Evolutionary conservation across 768 basidiomycete species (phyloP).

Genomic region (Auricularia heimuer): DNA sequence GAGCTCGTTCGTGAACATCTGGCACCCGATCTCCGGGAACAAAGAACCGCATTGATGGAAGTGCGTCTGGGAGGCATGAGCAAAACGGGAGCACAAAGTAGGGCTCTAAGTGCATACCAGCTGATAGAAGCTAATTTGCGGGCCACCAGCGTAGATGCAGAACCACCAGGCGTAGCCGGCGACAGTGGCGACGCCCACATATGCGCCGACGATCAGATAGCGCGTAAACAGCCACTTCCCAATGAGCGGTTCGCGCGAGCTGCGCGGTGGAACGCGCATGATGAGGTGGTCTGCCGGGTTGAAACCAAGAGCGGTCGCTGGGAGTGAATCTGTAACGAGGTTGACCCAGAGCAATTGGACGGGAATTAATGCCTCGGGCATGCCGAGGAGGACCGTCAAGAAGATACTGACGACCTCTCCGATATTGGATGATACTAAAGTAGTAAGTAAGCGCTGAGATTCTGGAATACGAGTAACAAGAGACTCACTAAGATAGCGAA

Average conservation of each 20-base stretch:
- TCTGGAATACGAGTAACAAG: not conserved
- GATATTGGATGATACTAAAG: conserved; percentile 16
- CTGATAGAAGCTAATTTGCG: conserved; percentile 89
- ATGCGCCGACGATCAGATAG: conserved; percentile 86
- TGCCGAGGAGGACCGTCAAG: conserved; percentile 90
- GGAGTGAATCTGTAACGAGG: conserved; percentile 91
- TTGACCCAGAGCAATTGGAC: conserved; percentile 99
- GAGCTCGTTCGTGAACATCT: conserved; percentile 89
- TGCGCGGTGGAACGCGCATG: conserved; percentile 90
- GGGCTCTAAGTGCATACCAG: conserved; percentile 47
- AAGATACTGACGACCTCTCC: conserved; percentile 97
- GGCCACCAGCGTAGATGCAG: conserved; percentile 78
- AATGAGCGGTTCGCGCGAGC: conserved; percentile 83
- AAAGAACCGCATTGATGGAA: conserved; percentile 82
- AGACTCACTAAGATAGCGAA: conserved; percentile 86
- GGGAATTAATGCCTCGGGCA: conserved; percentile 98
- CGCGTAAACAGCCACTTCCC: conserved; percentile 93
- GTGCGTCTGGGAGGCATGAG: conserved; percentile 55
- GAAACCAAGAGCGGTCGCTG: conserved; percentile 95
- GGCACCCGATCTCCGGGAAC: conserved; percentile 89
- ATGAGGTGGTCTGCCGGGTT: conserved; percentile 95
- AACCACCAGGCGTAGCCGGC: conserved; percentile 99
- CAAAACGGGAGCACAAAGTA: not conserved
- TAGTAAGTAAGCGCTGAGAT: conserved; percentile 5
- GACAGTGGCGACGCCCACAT: conserved; percentile 92